Base-by-base conservation (phyloP, 1,284 basidiomycete species). In the Cryptococcus floricola region DNA sequence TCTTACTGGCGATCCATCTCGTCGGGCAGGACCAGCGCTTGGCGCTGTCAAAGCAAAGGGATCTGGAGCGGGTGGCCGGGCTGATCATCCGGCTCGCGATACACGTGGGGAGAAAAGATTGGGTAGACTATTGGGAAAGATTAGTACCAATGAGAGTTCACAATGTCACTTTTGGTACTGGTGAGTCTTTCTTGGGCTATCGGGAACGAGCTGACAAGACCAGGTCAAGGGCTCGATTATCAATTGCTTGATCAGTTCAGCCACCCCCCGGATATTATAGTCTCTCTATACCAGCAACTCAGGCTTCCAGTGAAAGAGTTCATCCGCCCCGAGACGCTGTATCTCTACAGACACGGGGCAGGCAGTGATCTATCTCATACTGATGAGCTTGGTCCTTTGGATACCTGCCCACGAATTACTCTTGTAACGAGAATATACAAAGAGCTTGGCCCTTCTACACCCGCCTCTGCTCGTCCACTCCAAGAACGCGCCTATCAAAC, bases 81-180 rank as follows among this genome's bases (percentile, higher is more conserved):
- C 63, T 91, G 10, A 80, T 94, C 7, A 83, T 85, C 56, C 79
- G 80, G 1, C 74, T 94, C n/a, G 87, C 88, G 2, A 67, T 80
- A 8, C 74, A 55, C 0, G 28, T 84, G 13, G 82, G 88, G 5
- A 81, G 87, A 27, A 82, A 82, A 0, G 88, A 90, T 66, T 96
- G 91, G 89, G 82, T 84, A 2, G 91, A 95, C 71, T 92, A 91
- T 68, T 91, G 89, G 88, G 85, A 85, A 61, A 81, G 89, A 7
- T 76, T 90, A 28, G 83, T 84, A 65, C 88, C 89, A 0, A 80
- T 61, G 71, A 78, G 48, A 31, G 38, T 53, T 0, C 48, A 55
- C 7, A 12, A 44, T 46, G 19, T 18, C 9, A 25, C 31, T 34
- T 34, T 34, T 10, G 31, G 10, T 6, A 10, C 6, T 34, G 31